Conservation (phyloP, 2,329 filamentous ascomycete genomes). For the Colletotrichum zoysiae region DNA sequence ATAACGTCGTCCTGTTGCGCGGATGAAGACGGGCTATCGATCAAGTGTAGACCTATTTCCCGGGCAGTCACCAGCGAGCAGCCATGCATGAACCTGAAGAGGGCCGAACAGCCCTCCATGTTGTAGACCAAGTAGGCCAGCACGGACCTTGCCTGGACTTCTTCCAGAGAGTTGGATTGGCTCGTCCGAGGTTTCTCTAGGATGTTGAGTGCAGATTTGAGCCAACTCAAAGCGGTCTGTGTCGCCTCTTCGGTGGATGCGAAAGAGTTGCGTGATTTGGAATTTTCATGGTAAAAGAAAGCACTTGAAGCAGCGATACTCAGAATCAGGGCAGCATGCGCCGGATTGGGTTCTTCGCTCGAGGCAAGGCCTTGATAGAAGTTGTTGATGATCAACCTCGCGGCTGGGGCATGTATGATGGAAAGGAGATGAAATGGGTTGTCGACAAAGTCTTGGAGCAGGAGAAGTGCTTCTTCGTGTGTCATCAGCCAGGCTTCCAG, state of each 20-base stretch:
- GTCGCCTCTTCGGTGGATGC: constrained; percentile 19
- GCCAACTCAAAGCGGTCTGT: constrained; percentile 47
- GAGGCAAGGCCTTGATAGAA: constrained; percentile 43
- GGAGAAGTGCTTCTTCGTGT: constrained; percentile 45
- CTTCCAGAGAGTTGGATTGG: constrained; percentile 49
- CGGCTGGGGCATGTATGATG: constrained; percentile 47
- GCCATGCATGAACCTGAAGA: constrained; percentile 50
- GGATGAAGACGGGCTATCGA: constrained; percentile 50
- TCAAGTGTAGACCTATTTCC: constrained; percentile 54
- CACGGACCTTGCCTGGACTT: constrained; percentile 54
- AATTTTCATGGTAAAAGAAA: constrained; percentile 45
- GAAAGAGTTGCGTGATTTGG: constrained; percentile 1
- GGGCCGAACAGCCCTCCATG: constrained; percentile 52
- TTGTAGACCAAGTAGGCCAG: constrained; percentile 55
- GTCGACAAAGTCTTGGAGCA: constrained; percentile 47
- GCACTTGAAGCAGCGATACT: constrained; percentile 48
- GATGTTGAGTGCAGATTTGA: constrained; percentile 51
- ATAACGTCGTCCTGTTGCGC: constrained; percentile 44
- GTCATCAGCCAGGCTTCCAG: constrained; percentile 42
- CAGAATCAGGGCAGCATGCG: constrained; percentile 46
- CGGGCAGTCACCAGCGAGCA: constrained; percentile 40
- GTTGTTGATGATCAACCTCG: constrained; percentile 38
- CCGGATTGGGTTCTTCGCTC: constrained; percentile 38
- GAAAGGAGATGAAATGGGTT: constrained; percentile 47
- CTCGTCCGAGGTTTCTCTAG: constrained; percentile 52